A percentile compares a stretch with the other conserved stretches of the same genome.
phyloP scores from a whole-genome alignment of 805 yeast genomes.

The fission yeast (Schizosaccharomyces pombe) region DNA sequence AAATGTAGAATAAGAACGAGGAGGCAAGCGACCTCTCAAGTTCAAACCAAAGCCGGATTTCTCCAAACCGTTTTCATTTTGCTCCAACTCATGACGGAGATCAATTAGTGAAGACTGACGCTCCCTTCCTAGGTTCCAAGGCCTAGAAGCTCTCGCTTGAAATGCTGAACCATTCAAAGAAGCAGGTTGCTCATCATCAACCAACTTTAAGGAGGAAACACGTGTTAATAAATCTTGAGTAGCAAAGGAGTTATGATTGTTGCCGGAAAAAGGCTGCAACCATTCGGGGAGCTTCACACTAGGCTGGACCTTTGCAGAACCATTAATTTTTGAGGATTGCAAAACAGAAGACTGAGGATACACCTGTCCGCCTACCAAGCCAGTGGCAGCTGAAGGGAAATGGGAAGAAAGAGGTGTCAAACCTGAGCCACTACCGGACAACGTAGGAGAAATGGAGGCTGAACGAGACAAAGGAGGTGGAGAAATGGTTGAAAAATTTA shows the following conservation, averaged over 20 bases:
- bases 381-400: background rate
- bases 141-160: background rate
- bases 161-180: background rate
- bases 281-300: background rate
- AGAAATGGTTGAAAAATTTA: background rate
- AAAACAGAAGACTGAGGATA: background rate
- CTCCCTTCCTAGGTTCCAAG: background rate
- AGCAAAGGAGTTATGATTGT: background rate
- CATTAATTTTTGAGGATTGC: background rate
- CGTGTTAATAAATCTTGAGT: background rate
- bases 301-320: background rate
- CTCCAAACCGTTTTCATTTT: background rate
- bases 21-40: no score
- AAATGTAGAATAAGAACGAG: no score
- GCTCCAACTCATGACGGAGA: background rate
- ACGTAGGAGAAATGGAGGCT: background rate
- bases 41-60: background rate
- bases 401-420: background rate
- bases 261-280: background rate
- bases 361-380: background rate
- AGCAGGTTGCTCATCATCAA: background rate
- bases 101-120: background rate
- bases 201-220: background rate
- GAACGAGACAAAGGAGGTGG: background rate
- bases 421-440: background rate